These are phyloP conservation scores for Acanthamoeba culbertsoni DNA, from an alignment of 208 protist species.

Conservation along the genomic window DNA sequence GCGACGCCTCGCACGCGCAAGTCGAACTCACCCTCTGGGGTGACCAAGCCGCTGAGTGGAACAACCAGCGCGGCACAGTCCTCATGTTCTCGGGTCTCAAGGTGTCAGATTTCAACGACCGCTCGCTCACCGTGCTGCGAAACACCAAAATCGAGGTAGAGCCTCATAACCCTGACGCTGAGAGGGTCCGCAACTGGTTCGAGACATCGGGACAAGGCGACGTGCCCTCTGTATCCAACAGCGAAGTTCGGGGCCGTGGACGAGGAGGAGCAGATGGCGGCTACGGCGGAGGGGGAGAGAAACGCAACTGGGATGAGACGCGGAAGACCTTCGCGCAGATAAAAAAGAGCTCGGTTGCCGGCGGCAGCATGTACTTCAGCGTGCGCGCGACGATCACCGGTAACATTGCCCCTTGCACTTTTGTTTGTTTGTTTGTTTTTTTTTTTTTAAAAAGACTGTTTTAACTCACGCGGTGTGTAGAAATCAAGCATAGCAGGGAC, in stretches of 20 bases:
- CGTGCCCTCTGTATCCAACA: background rate
- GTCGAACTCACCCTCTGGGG: constrained; percentile 74
- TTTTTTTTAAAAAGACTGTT: no score
- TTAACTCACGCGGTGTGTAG: background rate
- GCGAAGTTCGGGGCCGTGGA: background rate
- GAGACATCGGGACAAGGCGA: background rate
- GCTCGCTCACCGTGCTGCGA: constrained; percentile 33
- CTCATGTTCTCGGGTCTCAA: constrained; percentile 58
- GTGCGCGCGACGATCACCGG: constrained; percentile 10
- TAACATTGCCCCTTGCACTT: background rate
- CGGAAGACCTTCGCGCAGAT: background rate
- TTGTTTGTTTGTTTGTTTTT: no score
- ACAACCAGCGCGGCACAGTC: background rate
- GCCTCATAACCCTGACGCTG: constrained; percentile 52
- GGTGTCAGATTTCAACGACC: constrained; percentile 65
- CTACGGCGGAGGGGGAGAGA: background rate
- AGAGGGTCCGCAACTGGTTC: constrained; percentile 59
- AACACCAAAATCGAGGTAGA: constrained; percentile 44
- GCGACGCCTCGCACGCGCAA: constrained; percentile 59
- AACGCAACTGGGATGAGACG: background rate
- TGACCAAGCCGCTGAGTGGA: constrained; percentile 43
- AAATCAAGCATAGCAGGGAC: constrained; percentile 49
- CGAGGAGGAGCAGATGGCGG: background rate
- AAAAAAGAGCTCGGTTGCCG: background rate
- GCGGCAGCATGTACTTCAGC: background rate